phyloP scores from a whole-genome alignment of 345 rosid genomes.

The Populus deltoides region DNA sequence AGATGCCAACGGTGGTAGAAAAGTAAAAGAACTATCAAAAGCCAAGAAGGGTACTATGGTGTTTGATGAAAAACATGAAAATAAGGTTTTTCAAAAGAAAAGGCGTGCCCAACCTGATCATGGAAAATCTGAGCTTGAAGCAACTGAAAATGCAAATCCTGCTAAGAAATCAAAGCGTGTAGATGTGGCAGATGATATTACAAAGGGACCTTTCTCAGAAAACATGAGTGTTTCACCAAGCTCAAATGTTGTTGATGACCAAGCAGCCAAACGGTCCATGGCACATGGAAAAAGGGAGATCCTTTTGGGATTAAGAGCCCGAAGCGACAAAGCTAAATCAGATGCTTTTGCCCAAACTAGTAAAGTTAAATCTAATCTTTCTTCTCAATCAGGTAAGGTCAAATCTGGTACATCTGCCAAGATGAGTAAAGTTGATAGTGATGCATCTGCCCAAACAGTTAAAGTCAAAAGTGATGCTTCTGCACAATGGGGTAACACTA shows the following conservation, averaged over 20 bases:
- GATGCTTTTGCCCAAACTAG: not conserved
- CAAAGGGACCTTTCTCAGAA: conserved; percentile 28
- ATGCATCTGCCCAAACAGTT: conserved; percentile 2
- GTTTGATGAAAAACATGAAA: conserved; percentile 28
- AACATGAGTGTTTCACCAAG: conserved; percentile 25
- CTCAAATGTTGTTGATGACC: conserved; percentile 31
- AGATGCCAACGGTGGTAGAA: conserved; percentile 29
- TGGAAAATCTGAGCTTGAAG: conserved; percentile 38
- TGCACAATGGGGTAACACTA: conserved; percentile 15
- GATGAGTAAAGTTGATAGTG: conserved; percentile 11
- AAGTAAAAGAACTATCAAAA: conserved; percentile 33
- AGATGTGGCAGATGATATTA: conserved; percentile 31
- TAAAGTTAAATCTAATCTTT: conserved; percentile 12
- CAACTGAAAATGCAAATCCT: conserved; percentile 36
- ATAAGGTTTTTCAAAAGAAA: conserved; percentile 35
- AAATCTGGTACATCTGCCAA: conserved; percentile 25
- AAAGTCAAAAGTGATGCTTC: conserved; percentile 7
- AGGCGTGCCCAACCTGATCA: conserved; percentile 39
- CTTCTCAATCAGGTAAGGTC: conserved; percentile 9
- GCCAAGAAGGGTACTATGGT: conserved; percentile 31
- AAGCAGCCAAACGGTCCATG: conserved; percentile 31
- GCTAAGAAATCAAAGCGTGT: conserved; percentile 50
- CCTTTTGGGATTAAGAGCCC: conserved; percentile 46
- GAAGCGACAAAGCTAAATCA: conserved; percentile 10
- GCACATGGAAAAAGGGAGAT: conserved; percentile 33